Evolutionary conservation across 2,329 filamentous ascomycete species (phyloP), one percentile per base, ranked within the genome.

Genomic region (Penicillium sp.): DNA sequence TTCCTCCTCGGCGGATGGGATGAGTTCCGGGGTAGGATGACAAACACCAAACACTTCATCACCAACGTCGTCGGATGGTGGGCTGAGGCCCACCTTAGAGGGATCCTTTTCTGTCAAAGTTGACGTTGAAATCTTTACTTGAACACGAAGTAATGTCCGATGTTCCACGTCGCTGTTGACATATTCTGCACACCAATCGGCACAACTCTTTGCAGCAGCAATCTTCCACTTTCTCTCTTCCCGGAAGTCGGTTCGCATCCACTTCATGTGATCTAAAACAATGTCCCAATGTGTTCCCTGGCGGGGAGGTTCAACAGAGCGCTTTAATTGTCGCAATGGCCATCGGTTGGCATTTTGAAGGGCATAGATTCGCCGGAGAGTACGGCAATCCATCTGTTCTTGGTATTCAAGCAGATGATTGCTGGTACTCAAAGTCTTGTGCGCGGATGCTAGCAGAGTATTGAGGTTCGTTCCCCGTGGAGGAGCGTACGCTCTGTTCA

Each of bases 171-270:
- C 81, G 38, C 88, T 84, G 23, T 83, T 81, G 38, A 91, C 83
- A 85, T 91, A 99, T 65, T 93, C 88, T 0, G 89, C 90, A 73
- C 93, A 97, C 67, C 89, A 90, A 67, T 87, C 81, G 1, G 92
- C 94, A 59, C 96, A 81, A 57, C 88, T 91, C 58, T 88, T 88
- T 6, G 93, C 93, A 37, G 89, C 84, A 2, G 89, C 85, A 70
- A 86, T 87, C 77, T 97, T 97, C 92, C 93, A 96, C 72, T 96
- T 96, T 41, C 91, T 82, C 73, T 97, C 94, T 75, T 97, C 91
- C 51, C 89, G 85, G 69, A 97, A 97, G 75, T 99, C 94, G 2
- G 92, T 97, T 50, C 93, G 86, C 91, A 99, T 95, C 93, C 93
- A 97, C 73, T 93, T 96, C 84, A 93, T 91, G 78, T 99, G 93